phyloP scores from a whole-genome alignment of 2,329 filamentous ascomycete species.

The Diaporthe capsici region DNA sequence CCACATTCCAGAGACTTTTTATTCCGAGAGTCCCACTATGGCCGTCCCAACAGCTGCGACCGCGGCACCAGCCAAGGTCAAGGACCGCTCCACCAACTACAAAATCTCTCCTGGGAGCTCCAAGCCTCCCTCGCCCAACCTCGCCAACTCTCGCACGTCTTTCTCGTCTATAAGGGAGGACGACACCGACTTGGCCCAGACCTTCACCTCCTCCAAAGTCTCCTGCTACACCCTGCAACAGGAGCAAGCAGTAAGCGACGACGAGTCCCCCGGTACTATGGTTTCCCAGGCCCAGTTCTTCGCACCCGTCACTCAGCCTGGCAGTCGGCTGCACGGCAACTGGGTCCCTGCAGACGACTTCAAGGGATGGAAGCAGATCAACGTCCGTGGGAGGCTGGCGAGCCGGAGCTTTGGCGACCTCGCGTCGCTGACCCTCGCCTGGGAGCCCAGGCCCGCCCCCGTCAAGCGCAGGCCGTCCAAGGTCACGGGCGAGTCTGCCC shows the following conservation, averaged over 20 bases:
- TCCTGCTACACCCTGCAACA: slow-evolving; percentile 67
- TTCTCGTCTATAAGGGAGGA: slow-evolving; percentile 75
- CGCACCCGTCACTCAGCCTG: slow-evolving; percentile 67
- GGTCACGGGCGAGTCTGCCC: slow-evolving; percentile 63
- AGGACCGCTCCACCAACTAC: slow-evolving; percentile 42
- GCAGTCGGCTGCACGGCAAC: slow-evolving; percentile 70
- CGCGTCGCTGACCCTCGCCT: slow-evolving; percentile 68
- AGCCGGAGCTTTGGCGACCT: slow-evolving; percentile 75
- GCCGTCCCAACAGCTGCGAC: slow-evolving; percentile 43
- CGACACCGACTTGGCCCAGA: slow-evolving; percentile 71
- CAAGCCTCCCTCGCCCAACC: slow-evolving; percentile 46
- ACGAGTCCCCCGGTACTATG: slow-evolving; percentile 60
- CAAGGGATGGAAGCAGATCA: slow-evolving; percentile 74
- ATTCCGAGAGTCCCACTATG: slow-evolving; percentile 33
- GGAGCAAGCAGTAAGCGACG: slow-evolving; percentile 64
- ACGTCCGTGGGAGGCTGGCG: slow-evolving; percentile 69
- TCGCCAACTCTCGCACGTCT: slow-evolving; percentile 62
- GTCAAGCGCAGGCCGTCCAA: slow-evolving; percentile 40
- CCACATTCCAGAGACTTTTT: slow-evolving; percentile 19
- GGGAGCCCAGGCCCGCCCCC: slow-evolving; percentile 57
- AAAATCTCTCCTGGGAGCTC: slow-evolving; percentile 49
- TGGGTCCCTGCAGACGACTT: slow-evolving; percentile 72
- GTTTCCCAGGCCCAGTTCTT: slow-evolving; percentile 62
- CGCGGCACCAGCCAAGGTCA: slow-evolving; percentile 33
- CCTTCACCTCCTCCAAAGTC: slow-evolving; percentile 74